Evolutionary conservation across 352 stramenopile species (phyloP), one percentile per base, ranked within the genome.

Genomic region (Thalassiosira livingstoniorum): DNA sequence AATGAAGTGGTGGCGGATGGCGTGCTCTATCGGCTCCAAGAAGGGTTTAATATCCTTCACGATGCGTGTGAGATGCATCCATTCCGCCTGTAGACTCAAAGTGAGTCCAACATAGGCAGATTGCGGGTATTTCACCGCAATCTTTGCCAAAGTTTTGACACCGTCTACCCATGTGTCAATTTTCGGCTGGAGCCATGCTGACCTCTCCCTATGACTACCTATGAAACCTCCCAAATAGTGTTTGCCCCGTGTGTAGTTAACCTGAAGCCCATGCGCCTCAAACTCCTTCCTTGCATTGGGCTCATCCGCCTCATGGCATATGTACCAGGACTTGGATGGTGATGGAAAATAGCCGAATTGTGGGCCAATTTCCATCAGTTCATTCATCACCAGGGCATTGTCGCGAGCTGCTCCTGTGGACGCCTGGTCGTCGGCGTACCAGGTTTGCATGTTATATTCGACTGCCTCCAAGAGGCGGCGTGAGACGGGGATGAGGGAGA

Each of bases 181-280:
- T n/a, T n/a, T n/a, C n/a, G n/a, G n/a, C n/a, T n/a, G n/a, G n/a
- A n/a, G n/a, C n/a, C n/a, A n/a, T n/a, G n/a, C n/a, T n/a, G n/a
- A n/a, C n/a, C n/a, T n/a, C n/a, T n/a, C n/a, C n/a, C n/a, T n/a
- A n/a, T n/a, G n/a, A n/a, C n/a, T n/a, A 1, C 67, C 67, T 29
- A 83, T 45, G 31, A 78, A 83, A 13, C 75, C 60, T 1, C 75
- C 67, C 2, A 78, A 7, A 45, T 83, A 83, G 23, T 37, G 21
- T 10, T 76, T 21, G 2, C 75, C 75, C 29, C 47, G 31, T 1
- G 13, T 23, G 31, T 57, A 68, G 21, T 65, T 25, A 2, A 77
- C 65, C 15, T 27, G 13, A 39, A 71, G 73, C 29, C 66, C 45
- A 1, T 32, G 1, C 21, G 23, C 25, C 1, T 47, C 45, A 47